Conservation (phyloP, 805 yeast genomes). For the Middelhovenomyces tepae region DNA sequence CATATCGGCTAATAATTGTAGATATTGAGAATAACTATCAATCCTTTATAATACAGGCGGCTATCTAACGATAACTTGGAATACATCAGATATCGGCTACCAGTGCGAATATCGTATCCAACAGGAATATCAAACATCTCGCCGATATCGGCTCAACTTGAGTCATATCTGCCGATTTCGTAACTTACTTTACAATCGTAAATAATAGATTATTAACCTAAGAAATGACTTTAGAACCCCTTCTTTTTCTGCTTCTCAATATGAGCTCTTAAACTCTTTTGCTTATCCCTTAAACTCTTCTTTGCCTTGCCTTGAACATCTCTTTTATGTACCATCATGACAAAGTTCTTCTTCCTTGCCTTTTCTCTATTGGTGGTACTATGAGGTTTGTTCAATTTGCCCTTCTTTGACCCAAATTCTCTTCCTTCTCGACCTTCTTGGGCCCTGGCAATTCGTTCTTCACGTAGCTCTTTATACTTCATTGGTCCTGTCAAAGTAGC, state of each 20-base stretch:
- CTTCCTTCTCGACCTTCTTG: constrained; percentile 90
- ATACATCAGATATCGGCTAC: no score
- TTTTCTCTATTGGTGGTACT: constrained; percentile 94
- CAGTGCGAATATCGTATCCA: no score
- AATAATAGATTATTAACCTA: constrained; percentile 1
- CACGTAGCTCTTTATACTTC: constrained; percentile 77
- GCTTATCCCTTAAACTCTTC: constrained; percentile 84
- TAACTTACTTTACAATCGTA: no score
- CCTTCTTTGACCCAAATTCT: constrained; percentile 82
- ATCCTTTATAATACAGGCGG: not conserved
- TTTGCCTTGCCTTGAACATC: constrained; percentile 91
- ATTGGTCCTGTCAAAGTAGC: constrained; percentile 63
- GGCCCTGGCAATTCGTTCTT: constrained; percentile 80
- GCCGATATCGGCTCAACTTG: no score
- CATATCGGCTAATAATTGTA: no score
- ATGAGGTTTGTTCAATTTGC: constrained; percentile 58
- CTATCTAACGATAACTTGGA: constrained; percentile 1
- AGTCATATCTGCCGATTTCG: no score
- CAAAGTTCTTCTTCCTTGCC: constrained; percentile 96
- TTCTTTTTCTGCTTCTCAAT: constrained; percentile 85
- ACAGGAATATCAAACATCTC: no score
- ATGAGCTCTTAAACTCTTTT: constrained; percentile 77
- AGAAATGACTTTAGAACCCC: constrained; percentile 39
- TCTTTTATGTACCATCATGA: constrained; percentile 95
- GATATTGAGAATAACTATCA: no score